phyloP scores from a whole-genome alignment of 495 filamentous ascomycete species.

The Mytilinidion resinicola region DNA sequence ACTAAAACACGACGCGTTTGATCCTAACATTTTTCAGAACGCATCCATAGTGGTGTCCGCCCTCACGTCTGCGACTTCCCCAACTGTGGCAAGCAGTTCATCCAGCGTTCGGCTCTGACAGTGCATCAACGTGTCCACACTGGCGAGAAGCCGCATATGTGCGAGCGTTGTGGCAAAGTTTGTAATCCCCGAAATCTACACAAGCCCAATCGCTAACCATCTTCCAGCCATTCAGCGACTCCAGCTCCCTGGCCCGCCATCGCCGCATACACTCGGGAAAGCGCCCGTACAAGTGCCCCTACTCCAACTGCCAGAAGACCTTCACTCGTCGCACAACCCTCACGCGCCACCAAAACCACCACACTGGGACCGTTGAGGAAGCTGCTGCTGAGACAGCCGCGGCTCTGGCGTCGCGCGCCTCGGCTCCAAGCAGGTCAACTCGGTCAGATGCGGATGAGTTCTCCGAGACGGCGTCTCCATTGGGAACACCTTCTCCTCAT shows the following conservation, averaged over 20 bases:
- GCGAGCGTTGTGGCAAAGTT: slow-evolving; percentile 95
- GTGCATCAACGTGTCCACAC: slow-evolving; percentile 94
- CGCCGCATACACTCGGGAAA: slow-evolving; percentile 94
- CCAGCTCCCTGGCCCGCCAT: slow-evolving; percentile 88
- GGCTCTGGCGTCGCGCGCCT: slow-evolving; percentile 57
- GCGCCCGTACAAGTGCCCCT: slow-evolving; percentile 94
- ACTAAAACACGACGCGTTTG: slow-evolving; percentile 1
- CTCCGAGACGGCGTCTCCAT: slow-evolving; percentile 73
- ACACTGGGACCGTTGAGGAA: slow-evolving; percentile 92
- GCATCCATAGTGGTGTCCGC: slow-evolving; percentile 86
- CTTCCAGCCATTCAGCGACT: slow-evolving; percentile 91
- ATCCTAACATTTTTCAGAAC: slow-evolving; percentile 53
- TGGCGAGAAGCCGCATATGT: slow-evolving; percentile 97
- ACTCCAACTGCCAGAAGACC: slow-evolving; percentile 96
- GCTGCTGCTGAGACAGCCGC: slow-evolving; percentile 84
- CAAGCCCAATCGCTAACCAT: not conserved
- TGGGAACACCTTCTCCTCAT: slow-evolving; percentile 81
- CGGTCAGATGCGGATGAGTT: slow-evolving; percentile 72
- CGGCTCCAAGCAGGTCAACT: slow-evolving; percentile 48
- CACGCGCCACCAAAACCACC: slow-evolving; percentile 92
- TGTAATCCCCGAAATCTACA: slow-evolving; percentile 10
- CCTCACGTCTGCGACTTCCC: slow-evolving; percentile 90
- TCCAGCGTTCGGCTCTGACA: slow-evolving; percentile 94
- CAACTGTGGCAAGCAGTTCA: slow-evolving; percentile 91
- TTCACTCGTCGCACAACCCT: slow-evolving; percentile 93